Conservation (phyloP, 2,329 filamentous ascomycete genomes). For the Ophiognomonia clavigignenti-juglandacearum region DNA sequence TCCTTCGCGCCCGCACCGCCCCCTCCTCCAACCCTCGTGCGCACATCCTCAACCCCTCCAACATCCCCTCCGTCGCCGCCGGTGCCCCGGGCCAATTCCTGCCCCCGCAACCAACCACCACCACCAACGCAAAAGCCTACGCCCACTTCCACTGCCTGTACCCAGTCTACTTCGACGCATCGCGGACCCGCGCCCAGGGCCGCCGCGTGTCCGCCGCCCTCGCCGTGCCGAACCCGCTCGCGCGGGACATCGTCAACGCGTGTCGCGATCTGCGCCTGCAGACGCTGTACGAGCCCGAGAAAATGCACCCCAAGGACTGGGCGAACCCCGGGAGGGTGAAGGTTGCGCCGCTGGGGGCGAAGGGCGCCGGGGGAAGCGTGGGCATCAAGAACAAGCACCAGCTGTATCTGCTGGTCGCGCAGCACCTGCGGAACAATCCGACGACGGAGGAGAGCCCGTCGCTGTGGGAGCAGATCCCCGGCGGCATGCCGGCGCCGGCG, state of each 20-base stretch:
- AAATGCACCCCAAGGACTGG: slow-evolving; percentile 96
- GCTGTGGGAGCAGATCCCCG: slow-evolving; percentile 67
- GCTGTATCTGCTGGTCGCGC: slow-evolving; percentile 74
- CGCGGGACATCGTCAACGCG: slow-evolving; percentile 84
- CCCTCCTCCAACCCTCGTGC: slow-evolving; percentile 17
- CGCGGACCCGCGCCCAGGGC: slow-evolving; percentile 70
- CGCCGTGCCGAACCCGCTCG: slow-evolving; percentile 80
- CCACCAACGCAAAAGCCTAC: slow-evolving; percentile 51
- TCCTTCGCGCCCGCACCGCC: slow-evolving; percentile 40
- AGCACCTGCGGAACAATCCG: slow-evolving; percentile 72
- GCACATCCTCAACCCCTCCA: slow-evolving; percentile 29
- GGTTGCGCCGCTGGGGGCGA: slow-evolving; percentile 63
- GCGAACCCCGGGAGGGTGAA: slow-evolving; percentile 88
- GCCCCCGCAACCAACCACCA: slow-evolving; percentile 24
- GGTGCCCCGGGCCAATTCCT: slow-evolving; percentile 23
- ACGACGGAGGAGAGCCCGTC: slow-evolving; percentile 65
- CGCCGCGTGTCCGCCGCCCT: slow-evolving; percentile 68
- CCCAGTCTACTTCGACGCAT: slow-evolving; percentile 88
- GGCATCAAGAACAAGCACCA: slow-evolving; percentile 76
- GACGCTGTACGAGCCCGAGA: slow-evolving; percentile 83
- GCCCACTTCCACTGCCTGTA: slow-evolving; percentile 86
- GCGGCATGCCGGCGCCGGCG: slow-evolving; percentile 62
- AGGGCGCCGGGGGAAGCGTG: slow-evolving; percentile 19
- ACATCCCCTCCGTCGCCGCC: slow-evolving; percentile 32
- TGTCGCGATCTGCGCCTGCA: slow-evolving; percentile 66